A percentile compares a stretch with the other conserved stretches of the same genome.
Conservation (phyloP, 2,329 filamentous ascomycete species). For the Paraconiothyrium brasiliense region DNA sequence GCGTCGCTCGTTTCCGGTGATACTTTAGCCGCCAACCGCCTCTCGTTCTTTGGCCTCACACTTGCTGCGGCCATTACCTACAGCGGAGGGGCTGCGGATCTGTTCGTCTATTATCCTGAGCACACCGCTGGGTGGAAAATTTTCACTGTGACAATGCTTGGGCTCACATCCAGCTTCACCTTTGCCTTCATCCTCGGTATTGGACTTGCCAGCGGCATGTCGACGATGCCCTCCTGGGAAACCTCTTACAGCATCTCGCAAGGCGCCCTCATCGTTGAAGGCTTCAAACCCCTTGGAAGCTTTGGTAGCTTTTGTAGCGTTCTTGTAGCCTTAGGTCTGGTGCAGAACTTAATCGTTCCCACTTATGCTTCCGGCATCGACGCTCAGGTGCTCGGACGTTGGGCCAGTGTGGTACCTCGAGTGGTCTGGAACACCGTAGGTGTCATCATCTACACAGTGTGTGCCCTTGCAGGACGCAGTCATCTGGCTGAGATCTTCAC, state of each 20-base stretch:
- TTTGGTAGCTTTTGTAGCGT: slow-evolving; percentile 76
- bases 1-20: slow-evolving; percentile 61
- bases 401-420: slow-evolving; percentile 67
- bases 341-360: slow-evolving; percentile 72
- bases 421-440: slow-evolving; percentile 71
- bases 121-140: slow-evolving; percentile 62
- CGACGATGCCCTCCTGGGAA: slow-evolving; percentile 62
- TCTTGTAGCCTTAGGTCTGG: slow-evolving; percentile 69
- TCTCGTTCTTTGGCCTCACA: slow-evolving; percentile 76
- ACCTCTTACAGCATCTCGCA: slow-evolving; percentile 67
- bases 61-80: slow-evolving; percentile 72
- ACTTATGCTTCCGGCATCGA: slow-evolving; percentile 72
- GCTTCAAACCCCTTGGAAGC: slow-evolving; percentile 64
- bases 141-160: slow-evolving; percentile 65
- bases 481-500: slow-evolving; percentile 71
- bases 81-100: slow-evolving; percentile 70
- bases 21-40: slow-evolving; percentile 64
- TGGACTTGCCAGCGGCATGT: slow-evolving; percentile 68
- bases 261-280: slow-evolving; percentile 71
- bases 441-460: slow-evolving; percentile 70
- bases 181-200: slow-evolving; percentile 70
- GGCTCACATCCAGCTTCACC: slow-evolving; percentile 66
- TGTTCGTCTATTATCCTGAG: slow-evolving; percentile 72
- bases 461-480: slow-evolving; percentile 69
- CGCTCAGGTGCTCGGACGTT: slow-evolving; percentile 71